Conservation (phyloP, 2,329 filamentous ascomycete species). For the Cercospora berteroae region DNA sequence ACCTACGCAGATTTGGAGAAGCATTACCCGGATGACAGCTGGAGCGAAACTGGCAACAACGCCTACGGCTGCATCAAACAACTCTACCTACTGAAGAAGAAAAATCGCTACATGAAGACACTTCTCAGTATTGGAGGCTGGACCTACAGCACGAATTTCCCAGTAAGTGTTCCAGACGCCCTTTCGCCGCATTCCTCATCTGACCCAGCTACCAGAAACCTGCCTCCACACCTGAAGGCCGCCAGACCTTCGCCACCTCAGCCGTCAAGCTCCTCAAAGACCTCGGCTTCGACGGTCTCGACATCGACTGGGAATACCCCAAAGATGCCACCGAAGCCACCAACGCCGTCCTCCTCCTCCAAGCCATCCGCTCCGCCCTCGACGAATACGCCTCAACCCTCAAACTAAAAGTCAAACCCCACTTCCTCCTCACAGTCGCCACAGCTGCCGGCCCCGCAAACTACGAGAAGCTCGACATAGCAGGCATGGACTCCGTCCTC, state of each 20-base stretch:
- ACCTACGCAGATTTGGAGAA: slow-evolving; percentile 67
- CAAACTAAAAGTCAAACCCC: slow-evolving; percentile 36
- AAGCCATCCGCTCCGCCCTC: slow-evolving; percentile 40
- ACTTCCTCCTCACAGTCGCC: slow-evolving; percentile 48
- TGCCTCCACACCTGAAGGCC: slow-evolving; percentile 60
- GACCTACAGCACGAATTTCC: slow-evolving; percentile 77
- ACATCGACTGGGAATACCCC: slow-evolving; percentile 53
- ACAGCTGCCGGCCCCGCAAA: slow-evolving; percentile 46
- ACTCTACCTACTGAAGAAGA: slow-evolving; percentile 71
- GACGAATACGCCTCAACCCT: slow-evolving; percentile 39
- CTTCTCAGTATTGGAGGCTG: slow-evolving; percentile 82
- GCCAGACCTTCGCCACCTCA: slow-evolving; percentile 65
- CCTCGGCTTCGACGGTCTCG: slow-evolving; percentile 64
- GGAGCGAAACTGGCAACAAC: slow-evolving; percentile 64
- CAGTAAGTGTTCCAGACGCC: slow-evolving; percentile 35
- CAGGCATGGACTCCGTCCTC: slow-evolving; percentile 42
- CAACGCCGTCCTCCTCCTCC: slow-evolving; percentile 43
- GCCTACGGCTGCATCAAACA: slow-evolving; percentile 77
- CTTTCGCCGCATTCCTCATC: background rate
- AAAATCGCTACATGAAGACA: slow-evolving; percentile 72
- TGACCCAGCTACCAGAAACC: slow-evolving; percentile 43
- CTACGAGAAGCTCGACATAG: slow-evolving; percentile 43
- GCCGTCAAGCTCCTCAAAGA: slow-evolving; percentile 75
- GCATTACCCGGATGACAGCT: slow-evolving; percentile 66
- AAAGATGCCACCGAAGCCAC: slow-evolving; percentile 39